Percentiles rank a stretch among this genome's conserved stretches.
These are phyloP conservation scores for Teratosphaeria destructans DNA, from an alignment of 2,329 filamentous ascomycete species.

Conservation along the genomic window DNA sequence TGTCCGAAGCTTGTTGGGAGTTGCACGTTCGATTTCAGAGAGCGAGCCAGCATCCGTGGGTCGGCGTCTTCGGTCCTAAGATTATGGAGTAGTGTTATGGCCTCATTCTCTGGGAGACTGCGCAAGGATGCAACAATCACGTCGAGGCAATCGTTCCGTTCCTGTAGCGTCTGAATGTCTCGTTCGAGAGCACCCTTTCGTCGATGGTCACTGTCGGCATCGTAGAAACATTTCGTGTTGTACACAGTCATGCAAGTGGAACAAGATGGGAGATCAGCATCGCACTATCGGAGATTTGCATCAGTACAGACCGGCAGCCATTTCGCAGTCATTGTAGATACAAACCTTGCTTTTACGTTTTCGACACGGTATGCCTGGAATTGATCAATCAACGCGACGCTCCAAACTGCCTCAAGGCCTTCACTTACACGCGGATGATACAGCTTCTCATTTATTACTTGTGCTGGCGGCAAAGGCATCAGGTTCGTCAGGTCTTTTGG, in stretches of 20 bases:
- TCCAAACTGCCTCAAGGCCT: neutral
- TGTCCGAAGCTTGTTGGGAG: constrained; percentile 24
- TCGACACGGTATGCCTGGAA: constrained; percentile 34
- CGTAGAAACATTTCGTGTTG: constrained; percentile 40
- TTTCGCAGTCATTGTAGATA: neutral
- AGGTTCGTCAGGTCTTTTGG: constrained; percentile 10
- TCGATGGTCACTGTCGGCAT: constrained; percentile 38
- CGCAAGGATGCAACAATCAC: constrained; percentile 36
- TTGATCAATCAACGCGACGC: neutral
- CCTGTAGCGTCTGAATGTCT: constrained; percentile 29
- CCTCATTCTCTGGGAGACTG: constrained; percentile 35
- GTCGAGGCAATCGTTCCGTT: constrained; percentile 25
- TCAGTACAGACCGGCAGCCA: neutral
- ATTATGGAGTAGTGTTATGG: constrained; percentile 32
- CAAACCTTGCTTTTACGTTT: constrained; percentile 41
- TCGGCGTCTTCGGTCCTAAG: constrained; percentile 31
- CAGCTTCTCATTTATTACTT: constrained; percentile 25
- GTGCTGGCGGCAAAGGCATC: constrained; percentile 18
- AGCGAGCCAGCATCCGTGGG: constrained; percentile 31
- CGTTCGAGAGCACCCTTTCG: constrained; percentile 33
- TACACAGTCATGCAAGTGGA: constrained; percentile 43
- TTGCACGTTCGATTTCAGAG: constrained; percentile 29
- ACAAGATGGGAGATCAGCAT: constrained; percentile 39
- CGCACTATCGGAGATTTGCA: constrained; percentile 31
- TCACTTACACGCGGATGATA: constrained; percentile 29